Conservation (phyloP, 2,329 filamentous ascomycete species). For the Xylariales sp. region DNA sequence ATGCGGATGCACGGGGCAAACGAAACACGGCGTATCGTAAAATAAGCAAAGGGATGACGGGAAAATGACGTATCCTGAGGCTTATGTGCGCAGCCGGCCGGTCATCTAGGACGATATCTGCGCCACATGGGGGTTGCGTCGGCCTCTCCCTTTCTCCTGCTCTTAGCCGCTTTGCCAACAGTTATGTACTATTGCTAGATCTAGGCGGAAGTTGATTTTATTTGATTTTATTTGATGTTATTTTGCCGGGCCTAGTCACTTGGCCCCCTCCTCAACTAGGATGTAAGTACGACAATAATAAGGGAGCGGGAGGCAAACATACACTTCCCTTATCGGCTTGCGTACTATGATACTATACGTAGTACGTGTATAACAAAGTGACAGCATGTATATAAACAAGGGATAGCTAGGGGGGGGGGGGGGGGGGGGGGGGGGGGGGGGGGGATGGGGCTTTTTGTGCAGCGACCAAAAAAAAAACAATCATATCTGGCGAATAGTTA, state of each 20-base stretch:
- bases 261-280: not conserved
- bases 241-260: not conserved
- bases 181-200: not conserved
- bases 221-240: not conserved
- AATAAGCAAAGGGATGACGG: constrained; percentile 11
- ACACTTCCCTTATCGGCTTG: not conserved
- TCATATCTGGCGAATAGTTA: not conserved
- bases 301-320: constrained; percentile 3
- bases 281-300: not conserved
- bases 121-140: constrained; percentile 13
- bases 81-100: constrained; percentile 28
- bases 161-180: constrained; percentile 16
- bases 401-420: not conserved
- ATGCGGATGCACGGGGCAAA: constrained; percentile 7
- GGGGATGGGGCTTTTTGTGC: not conserved
- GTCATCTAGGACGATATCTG: constrained; percentile 8
- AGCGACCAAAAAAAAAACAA: not conserved
- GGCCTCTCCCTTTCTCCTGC: constrained; percentile 22
- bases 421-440: constrained; percentile 1
- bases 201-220: not conserved
- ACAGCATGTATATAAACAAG: not conserved
- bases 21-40: constrained; percentile 4
- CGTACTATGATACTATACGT: not conserved
- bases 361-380: not conserved
- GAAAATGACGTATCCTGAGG: constrained; percentile 22